A percentile compares a stretch with the other conserved stretches of the same genome.
These are phyloP conservation scores for Vigna radiata DNA, from an alignment of 306 rosid genomes.

Conservation along the genomic window DNA sequence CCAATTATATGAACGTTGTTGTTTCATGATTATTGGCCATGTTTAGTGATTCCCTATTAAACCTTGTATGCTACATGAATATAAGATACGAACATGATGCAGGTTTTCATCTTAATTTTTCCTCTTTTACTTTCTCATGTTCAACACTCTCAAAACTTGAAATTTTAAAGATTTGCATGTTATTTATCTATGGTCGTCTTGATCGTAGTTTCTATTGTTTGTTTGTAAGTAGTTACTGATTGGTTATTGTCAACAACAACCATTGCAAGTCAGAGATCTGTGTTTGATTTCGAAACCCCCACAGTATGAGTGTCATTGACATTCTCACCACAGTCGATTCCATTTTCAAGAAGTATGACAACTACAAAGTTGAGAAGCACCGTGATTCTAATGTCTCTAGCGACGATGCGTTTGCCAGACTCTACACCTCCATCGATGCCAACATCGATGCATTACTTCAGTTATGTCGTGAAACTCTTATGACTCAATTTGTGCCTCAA, in stretches of 20 bases:
- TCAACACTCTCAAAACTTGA: too few relatives aligned
- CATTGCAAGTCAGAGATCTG: not conserved
- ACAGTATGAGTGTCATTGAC: conserved; percentile 91
- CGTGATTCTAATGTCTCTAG: conserved; percentile 82
- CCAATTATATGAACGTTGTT: too few relatives aligned
- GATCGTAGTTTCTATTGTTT: too few relatives aligned
- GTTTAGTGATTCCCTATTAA: too few relatives aligned
- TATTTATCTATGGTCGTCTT: too few relatives aligned
- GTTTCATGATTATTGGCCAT: too few relatives aligned
- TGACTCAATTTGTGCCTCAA: conserved; percentile 15
- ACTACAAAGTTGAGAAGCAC: conserved; percentile 84
- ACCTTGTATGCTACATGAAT: too few relatives aligned
- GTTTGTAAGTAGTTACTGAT: too few relatives aligned
- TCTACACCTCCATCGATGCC: conserved; percentile 69
- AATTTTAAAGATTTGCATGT: too few relatives aligned
- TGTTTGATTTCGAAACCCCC: not conserved
- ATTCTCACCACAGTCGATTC: conserved; percentile 90
- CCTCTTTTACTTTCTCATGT: too few relatives aligned
- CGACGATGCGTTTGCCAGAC: conserved; percentile 94
- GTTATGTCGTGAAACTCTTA: conserved; percentile 38
- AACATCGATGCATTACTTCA: conserved; percentile 78
- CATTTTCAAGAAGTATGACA: conserved; percentile 94
- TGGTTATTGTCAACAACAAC: not conserved
- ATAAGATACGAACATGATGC: too few relatives aligned
- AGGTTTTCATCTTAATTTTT: too few relatives aligned